Conservation (phyloP, 2,329 filamentous ascomycete species). For the Sclerotinia trifoliorum region DNA sequence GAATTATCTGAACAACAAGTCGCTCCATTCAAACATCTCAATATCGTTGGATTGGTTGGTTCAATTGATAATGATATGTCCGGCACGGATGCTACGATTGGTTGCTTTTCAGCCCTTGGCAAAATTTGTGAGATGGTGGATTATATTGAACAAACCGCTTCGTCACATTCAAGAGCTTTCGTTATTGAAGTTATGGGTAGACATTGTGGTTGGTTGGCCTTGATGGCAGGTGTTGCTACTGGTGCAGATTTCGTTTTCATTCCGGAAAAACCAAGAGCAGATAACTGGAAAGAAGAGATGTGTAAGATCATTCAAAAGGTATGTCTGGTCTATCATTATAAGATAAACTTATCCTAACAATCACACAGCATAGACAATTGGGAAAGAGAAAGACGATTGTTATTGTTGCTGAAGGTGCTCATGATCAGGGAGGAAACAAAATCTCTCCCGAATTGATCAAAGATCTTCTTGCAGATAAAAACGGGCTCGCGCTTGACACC, state of each 20-base stretch:
- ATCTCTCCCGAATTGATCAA: constrained; percentile 82
- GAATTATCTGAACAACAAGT: constrained; percentile 71
- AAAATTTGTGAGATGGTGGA: constrained; percentile 96
- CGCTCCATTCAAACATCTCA: constrained; percentile 77
- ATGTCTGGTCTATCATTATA: constrained; percentile 28
- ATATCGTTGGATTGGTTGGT: constrained; percentile 93
- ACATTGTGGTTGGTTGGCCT: constrained; percentile 94
- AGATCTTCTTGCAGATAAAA: constrained; percentile 75
- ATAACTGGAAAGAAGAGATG: constrained; percentile 91
- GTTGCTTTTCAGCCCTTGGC: constrained; percentile 88
- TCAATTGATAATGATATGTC: constrained; percentile 99
- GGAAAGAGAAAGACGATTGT: constrained; percentile 98
- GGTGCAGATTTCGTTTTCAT: constrained; percentile 97
- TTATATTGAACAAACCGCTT: constrained; percentile 92
- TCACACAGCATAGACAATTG: constrained; percentile 69
- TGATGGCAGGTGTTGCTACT: constrained; percentile 93
- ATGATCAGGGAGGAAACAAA: constrained; percentile 78
- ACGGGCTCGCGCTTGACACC: constrained; percentile 81
- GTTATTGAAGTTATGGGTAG: constrained; percentile 98
- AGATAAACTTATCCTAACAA: constrained; percentile 20
- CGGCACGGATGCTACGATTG: constrained; percentile 95
- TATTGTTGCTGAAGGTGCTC: constrained; percentile 93
- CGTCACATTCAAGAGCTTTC: constrained; percentile 92
- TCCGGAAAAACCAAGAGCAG: constrained; percentile 83
- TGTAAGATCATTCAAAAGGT: constrained; percentile 72